These are phyloP conservation scores for Jacaranda mimosifolia DNA, from an alignment of 257 asterid species.

Conservation along the genomic window DNA sequence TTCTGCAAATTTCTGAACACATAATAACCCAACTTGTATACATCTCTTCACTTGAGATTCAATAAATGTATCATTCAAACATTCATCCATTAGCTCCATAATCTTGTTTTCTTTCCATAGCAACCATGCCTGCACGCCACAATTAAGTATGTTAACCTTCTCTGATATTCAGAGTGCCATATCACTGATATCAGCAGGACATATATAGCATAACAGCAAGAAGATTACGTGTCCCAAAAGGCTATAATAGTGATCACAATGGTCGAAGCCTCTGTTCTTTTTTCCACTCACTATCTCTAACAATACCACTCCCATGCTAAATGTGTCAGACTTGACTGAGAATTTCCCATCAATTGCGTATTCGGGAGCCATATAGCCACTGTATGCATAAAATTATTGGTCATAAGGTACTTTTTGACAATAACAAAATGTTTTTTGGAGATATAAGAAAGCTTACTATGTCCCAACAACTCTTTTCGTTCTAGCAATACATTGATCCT, in stretches of 20 bases:
- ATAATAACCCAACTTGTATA: conserved; percentile 51
- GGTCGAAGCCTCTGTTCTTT: conserved; percentile 47
- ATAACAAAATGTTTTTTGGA: background rate
- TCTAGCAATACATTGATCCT: conserved; percentile 34
- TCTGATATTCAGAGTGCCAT: too few species aligned
- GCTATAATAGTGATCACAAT: conserved; percentile 35
- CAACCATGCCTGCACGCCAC: conserved; percentile 46
- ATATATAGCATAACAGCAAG: background rate
- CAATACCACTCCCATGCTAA: conserved; percentile 56
- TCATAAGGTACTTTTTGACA: background rate
- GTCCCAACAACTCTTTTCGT: conserved; percentile 57
- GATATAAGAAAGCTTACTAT: conserved; percentile 43
- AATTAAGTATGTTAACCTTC: background rate
- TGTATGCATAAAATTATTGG: conserved; percentile 36
- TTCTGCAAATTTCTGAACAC: conserved; percentile 45
- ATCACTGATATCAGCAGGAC: too few species aligned
- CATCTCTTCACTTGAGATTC: conserved; percentile 54
- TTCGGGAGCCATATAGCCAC: conserved; percentile 66
- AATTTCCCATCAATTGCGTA: conserved; percentile 58
- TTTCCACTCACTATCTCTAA: conserved; percentile 60
- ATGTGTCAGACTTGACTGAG: conserved; percentile 57
- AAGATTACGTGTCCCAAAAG: conserved; percentile 57
- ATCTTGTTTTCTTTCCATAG: conserved; percentile 46
- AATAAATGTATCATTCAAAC: conserved; percentile 27
- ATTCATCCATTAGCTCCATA: conserved; percentile 43